Evolutionary conservation across 805 yeast species (phyloP), one percentile per base, ranked within the genome.

Genomic region (Saccharomyces mikatae): DNA sequence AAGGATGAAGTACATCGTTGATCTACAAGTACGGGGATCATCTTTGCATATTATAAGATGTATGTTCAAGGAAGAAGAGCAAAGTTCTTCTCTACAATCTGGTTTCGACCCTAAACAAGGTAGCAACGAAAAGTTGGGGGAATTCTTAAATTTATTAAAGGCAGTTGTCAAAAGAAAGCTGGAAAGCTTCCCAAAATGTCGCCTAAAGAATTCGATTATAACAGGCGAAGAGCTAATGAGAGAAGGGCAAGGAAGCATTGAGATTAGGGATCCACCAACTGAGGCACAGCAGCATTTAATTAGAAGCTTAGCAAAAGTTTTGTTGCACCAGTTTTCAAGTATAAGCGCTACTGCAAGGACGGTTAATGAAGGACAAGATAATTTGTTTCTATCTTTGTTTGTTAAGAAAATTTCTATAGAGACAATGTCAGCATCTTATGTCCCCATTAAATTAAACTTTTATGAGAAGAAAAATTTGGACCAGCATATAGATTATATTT

Each of bases 211-310:
- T 9, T 36, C 44, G 11, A 36, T 36, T 36, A 36, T 36, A 36
- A 36, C 44, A 8, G 24, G 44, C 4, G 24, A 36, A 36, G 44
- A 58, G 28, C 50, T 64, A 22, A 48, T 62, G n/a, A 48, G 58
- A 14, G 66, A 62, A 14, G 69, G 69, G 1, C 65, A 65, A 49
- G 67, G 67, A 6, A 60, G 65, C 46, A 59, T 65, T 21, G 63
- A 62, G 51, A 60, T 65, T 6, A 50, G 55, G 30, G 58, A 57
- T n/a, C 63, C 61, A 3, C 67, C 67, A 9, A 62, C 67, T 2
- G 58, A 52, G 14, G 66, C 67, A 9, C 66, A 63, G 31, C 56
- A 46, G 9, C 60, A 59, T n/a, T 56, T 64, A 8, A 54, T 64
- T 17, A 57, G 57, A 41, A 62, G 62, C 52, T 46, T 64, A 6